Evolutionary conservation across 2,329 filamentous ascomycete genomes (phyloP).

Genomic region (Neonectria sp.): DNA sequence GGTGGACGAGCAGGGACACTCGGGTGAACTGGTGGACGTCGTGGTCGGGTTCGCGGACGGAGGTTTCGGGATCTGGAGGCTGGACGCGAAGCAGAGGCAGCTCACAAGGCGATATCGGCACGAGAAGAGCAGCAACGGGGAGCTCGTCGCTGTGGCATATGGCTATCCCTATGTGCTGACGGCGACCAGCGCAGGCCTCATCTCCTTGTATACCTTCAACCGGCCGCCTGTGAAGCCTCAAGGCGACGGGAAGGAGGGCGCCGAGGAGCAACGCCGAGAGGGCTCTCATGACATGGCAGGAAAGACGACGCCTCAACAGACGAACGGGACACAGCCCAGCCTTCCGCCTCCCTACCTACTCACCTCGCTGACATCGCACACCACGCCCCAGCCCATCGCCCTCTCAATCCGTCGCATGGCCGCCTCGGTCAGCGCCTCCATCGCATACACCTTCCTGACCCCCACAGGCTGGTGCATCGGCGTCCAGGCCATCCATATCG

Average conservation of each 20-base stretch:
- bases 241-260: slow-evolving; percentile 18
- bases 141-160: slow-evolving; percentile 79
- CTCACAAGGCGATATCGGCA: slow-evolving; percentile 72
- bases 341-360: slow-evolving; percentile 65
- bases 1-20: slow-evolving; percentile 69
- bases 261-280: background rate
- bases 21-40: slow-evolving; percentile 68
- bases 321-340: background rate
- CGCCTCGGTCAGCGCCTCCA: slow-evolving; percentile 80
- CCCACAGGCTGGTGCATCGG: slow-evolving; percentile 89
- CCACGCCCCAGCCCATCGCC: slow-evolving; percentile 82
- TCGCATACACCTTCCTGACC: slow-evolving; percentile 88
- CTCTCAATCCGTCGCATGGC: slow-evolving; percentile 83
- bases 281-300: background rate
- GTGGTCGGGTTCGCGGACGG: slow-evolving; percentile 81
- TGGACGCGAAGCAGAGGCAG: slow-evolving; percentile 62
- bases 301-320: slow-evolving; percentile 2
- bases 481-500: slow-evolving; percentile 88
- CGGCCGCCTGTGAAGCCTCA: slow-evolving; percentile 28
- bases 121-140: slow-evolving; percentile 73
- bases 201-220: slow-evolving; percentile 83
- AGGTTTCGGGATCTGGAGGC: slow-evolving; percentile 77
- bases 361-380: slow-evolving; percentile 85
- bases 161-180: slow-evolving; percentile 84
- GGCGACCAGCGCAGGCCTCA: slow-evolving; percentile 79